Evolutionary conservation across 257 asterid genomes (phyloP).

Genomic region (Penstemon davidsonii): DNA sequence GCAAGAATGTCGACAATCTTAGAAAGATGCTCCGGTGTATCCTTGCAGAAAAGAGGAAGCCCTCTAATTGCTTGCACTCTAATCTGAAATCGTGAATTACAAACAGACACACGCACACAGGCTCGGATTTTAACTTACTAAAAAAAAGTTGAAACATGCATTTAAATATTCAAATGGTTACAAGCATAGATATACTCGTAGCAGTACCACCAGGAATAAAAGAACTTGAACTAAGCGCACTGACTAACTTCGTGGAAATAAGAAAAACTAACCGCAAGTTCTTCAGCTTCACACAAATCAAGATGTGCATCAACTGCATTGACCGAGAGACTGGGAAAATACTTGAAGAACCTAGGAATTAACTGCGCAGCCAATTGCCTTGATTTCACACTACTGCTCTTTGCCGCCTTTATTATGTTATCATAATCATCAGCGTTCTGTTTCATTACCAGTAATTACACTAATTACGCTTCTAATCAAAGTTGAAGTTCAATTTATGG

Average conservation of each 20-base stretch:
- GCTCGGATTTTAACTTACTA: background rate
- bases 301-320: slow-evolving; percentile 88
- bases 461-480: slow-evolving; percentile 16
- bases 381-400: slow-evolving; percentile 73
- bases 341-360: slow-evolving; percentile 86
- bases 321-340: slow-evolving; percentile 65
- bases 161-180: slow-evolving; percentile 2
- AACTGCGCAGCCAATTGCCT: slow-evolving; percentile 94
- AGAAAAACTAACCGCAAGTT: slow-evolving; percentile 71
- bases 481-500: slow-evolving; percentile 11
- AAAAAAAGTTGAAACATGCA: background rate
- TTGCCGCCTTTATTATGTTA: slow-evolving; percentile 70
- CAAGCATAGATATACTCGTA: background rate
- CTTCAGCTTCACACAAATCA: slow-evolving; percentile 95
- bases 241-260: slow-evolving; percentile 3
- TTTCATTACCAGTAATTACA: slow-evolving; percentile 22
- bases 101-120: slow-evolving; percentile 1
- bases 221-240: background rate
- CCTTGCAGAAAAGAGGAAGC: slow-evolving; percentile 97
- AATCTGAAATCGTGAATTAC: slow-evolving; percentile 42
- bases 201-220: too few species aligned
- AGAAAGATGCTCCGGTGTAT: slow-evolving; percentile 91
- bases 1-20: slow-evolving; percentile 92
- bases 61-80: slow-evolving; percentile 97
- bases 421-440: slow-evolving; percentile 75